A percentile compares a stretch with the other conserved stretches of the same genome.
Conservation (phyloP, 495 filamentous ascomycete species). For the Baudoinia panamericana region DNA sequence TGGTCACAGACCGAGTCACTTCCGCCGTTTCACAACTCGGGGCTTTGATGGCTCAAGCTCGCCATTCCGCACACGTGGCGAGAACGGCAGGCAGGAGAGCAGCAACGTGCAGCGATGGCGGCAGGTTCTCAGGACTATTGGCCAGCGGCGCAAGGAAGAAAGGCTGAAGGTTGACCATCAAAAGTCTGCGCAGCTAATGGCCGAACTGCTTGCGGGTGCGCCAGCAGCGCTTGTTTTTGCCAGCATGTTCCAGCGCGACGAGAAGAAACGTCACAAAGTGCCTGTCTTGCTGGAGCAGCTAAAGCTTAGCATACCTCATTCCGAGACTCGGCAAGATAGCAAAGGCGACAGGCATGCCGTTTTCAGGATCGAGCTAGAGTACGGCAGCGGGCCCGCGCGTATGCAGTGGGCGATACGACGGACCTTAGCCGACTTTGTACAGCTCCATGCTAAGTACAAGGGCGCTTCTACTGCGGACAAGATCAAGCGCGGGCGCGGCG, state of each 20-base stretch:
- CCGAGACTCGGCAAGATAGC: conserved; percentile 42
- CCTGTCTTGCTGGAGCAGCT: conserved; percentile 92
- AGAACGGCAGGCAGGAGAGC: conserved; percentile 57
- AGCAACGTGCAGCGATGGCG: conserved; percentile 76
- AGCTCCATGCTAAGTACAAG: conserved; percentile 87
- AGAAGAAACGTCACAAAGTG: conserved; percentile 87
- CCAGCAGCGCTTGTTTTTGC: conserved; percentile 87
- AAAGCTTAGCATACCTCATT: conserved; percentile 75
- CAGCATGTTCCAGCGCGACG: conserved; percentile 93
- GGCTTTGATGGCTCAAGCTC: conserved; percentile 35
- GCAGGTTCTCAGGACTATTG: conserved; percentile 68
- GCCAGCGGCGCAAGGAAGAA: conserved; percentile 64
- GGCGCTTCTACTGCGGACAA: conserved; percentile 59
- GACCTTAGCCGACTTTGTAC: conserved; percentile 76
- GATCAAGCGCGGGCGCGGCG: conserved; percentile 48
- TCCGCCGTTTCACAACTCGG: conserved; percentile 65
- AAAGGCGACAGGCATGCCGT: conserved; percentile 68
- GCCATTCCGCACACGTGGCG: conserved; percentile 14
- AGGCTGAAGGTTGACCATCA: conserved; percentile 66
- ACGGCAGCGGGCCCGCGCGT: conserved; percentile 83
- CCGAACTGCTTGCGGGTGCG: conserved; percentile 80
- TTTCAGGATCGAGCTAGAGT: conserved; percentile 88
- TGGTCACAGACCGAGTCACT: conserved; percentile 45
- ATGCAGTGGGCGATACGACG: conserved; percentile 96
- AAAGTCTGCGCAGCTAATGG: conserved; percentile 93